Conservation (phyloP, 306 rosid species). For the Begonia loranthoides region DNA sequence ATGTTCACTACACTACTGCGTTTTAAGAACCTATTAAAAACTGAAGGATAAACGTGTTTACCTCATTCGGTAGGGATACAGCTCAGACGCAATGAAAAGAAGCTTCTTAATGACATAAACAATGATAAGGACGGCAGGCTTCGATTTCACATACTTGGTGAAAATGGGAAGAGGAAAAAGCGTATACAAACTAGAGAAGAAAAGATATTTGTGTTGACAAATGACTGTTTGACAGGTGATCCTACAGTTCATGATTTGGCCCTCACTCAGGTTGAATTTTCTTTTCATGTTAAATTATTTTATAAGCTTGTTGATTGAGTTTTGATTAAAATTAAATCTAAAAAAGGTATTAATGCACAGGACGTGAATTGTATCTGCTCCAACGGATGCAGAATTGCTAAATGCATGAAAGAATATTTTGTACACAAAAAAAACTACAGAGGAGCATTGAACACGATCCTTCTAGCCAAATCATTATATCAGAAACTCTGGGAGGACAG, state of each 20-base stretch:
- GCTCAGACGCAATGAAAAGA: slow-evolving; percentile 95
- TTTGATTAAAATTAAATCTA: slow-evolving; percentile 8
- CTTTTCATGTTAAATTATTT: slow-evolving; percentile 12
- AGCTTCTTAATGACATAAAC: slow-evolving; percentile 69
- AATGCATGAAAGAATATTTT: slow-evolving; percentile 90
- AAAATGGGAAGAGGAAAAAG: slow-evolving; percentile 69
- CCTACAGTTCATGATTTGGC: slow-evolving; percentile 79
- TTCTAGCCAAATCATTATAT: slow-evolving; percentile 69
- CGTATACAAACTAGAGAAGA: slow-evolving; percentile 94
- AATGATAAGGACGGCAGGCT: slow-evolving; percentile 83
- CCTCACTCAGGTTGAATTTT: slow-evolving; percentile 57
- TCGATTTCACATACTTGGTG: slow-evolving; percentile 69
- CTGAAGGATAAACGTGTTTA: slow-evolving; percentile 16
- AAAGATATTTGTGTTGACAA: slow-evolving; percentile 69
- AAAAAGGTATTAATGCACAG: slow-evolving; percentile 31
- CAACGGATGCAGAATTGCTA: slow-evolving; percentile 84
- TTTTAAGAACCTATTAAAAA: slow-evolving; percentile 1
- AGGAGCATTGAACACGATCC: slow-evolving; percentile 63
- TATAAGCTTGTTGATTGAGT: slow-evolving; percentile 12
- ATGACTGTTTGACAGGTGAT: slow-evolving; percentile 96
- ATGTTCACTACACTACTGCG: slow-evolving; percentile 5
- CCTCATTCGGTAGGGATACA: slow-evolving; percentile 65
- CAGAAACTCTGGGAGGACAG: slow-evolving; percentile 98
- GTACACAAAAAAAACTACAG: slow-evolving; percentile 65
- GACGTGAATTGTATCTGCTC: slow-evolving; percentile 85